Conservation (phyloP, 208 protist genomes). For the Angomonas deanei region DNA sequence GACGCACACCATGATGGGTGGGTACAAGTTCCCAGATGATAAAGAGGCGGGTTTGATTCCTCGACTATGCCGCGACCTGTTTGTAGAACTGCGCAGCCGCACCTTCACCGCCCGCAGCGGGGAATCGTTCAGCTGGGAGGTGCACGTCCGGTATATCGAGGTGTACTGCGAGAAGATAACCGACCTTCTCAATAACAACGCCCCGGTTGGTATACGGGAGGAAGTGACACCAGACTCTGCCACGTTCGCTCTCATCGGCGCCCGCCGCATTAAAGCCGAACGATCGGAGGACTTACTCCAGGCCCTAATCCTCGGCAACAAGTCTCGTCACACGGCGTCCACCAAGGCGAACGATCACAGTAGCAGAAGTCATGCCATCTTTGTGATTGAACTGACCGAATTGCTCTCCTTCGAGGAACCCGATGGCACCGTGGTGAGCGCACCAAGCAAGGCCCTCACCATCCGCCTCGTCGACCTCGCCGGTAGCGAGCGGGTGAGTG, state of each 20-base stretch:
- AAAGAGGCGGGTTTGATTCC: constrained; percentile 73
- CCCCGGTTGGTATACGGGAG: constrained; percentile 54
- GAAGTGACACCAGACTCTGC: constrained; percentile 55
- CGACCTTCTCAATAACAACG: constrained; percentile 73
- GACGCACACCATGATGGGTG: constrained; percentile 88
- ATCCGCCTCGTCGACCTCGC: constrained; percentile 86
- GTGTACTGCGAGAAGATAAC: constrained; percentile 89
- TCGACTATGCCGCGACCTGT: constrained; percentile 76
- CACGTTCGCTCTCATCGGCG: constrained; percentile 57
- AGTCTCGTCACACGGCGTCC: constrained; percentile 53
- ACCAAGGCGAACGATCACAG: constrained; percentile 81
- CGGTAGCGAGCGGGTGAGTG: constrained; percentile 80
- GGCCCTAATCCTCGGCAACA: constrained; percentile 62
- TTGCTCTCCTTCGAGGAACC: constrained; percentile 48
- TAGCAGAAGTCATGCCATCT: constrained; percentile 84
- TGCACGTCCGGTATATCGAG: constrained; percentile 82
- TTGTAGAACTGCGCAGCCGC: constrained; percentile 45
- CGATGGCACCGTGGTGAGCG: constrained; percentile 50
- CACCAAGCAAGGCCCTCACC: constrained; percentile 54
- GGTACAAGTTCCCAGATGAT: constrained; percentile 9
- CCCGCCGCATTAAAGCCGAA: constrained; percentile 34
- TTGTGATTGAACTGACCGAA: constrained; percentile 77
- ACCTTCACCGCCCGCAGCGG: constrained; percentile 31
- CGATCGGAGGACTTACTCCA: constrained; percentile 56
- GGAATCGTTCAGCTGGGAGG: constrained; percentile 68